These are phyloP conservation scores for Daldinia decipiens DNA, from an alignment of 495 filamentous ascomycete species.

Conservation along the genomic window DNA sequence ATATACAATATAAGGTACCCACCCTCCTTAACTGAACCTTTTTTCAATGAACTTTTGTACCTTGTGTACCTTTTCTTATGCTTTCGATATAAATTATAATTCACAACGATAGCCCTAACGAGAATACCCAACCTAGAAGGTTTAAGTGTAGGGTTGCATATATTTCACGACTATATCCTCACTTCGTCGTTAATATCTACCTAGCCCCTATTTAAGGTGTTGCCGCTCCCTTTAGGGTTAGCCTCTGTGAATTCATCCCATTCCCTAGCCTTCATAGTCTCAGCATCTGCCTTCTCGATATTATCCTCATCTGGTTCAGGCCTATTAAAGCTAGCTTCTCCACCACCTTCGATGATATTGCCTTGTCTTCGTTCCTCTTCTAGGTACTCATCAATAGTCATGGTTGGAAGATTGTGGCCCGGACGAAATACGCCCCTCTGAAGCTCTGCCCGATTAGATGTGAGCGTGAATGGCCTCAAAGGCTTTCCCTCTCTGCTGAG, in stretches of 20 bases:
- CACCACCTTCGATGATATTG: slow-evolving; percentile 91
- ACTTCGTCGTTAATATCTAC: not conserved
- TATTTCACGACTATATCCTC: not conserved
- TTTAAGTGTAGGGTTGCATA: not conserved
- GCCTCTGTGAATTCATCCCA: slow-evolving; percentile 97
- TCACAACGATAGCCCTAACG: not conserved
- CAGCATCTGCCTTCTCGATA: slow-evolving; percentile 81
- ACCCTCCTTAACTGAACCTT: not conserved
- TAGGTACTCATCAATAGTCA: slow-evolving; percentile 97
- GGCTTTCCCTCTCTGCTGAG: slow-evolving; percentile 86
- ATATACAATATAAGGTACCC: not conserved
- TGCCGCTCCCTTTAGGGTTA: slow-evolving; percentile 87
- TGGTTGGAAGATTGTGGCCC: slow-evolving; percentile 93
- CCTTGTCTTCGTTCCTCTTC: slow-evolving; percentile 89
- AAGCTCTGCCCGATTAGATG: slow-evolving; percentile 79
- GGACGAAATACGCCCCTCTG: slow-evolving; percentile 87
- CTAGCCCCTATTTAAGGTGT: slow-evolving; percentile 85
- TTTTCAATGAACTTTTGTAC: not conserved
- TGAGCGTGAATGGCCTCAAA: slow-evolving; percentile 87
- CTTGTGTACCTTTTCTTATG: not conserved
- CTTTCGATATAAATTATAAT: not conserved
- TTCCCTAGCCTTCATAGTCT: slow-evolving; percentile 90
- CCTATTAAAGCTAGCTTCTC: slow-evolving; percentile 74
- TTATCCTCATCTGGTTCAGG: slow-evolving; percentile 89
- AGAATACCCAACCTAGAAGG: not conserved